phyloP scores from a whole-genome alignment of 73 alveolate genomes.

The Paramecium caudatum region DNA sequence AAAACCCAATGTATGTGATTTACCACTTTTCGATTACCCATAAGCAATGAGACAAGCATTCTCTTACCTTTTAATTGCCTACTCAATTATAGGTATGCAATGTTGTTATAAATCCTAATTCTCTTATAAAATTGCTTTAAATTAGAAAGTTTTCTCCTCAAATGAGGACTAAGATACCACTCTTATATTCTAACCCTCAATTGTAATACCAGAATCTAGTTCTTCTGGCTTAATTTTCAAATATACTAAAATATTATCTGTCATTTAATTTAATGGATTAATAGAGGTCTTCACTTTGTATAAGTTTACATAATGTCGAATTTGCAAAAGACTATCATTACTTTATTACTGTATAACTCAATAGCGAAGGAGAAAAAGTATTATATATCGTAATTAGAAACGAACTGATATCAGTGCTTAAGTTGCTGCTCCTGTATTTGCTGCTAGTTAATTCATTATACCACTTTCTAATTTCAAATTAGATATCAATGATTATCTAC shows the following conservation, averaged over 20 bases:
- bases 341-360: slow-evolving; percentile 96
- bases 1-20: slow-evolving; percentile 40
- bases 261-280: slow-evolving; percentile 63
- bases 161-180: slow-evolving; percentile 28
- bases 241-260: slow-evolving; percentile 20
- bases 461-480: slow-evolving; percentile 95
- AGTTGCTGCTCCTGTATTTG: slow-evolving; percentile 96
- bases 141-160: slow-evolving; percentile 15
- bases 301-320: slow-evolving; percentile 83
- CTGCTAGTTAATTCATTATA: slow-evolving; percentile 95
- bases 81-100: not conserved
- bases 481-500: slow-evolving; percentile 71
- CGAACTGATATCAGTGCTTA: slow-evolving; percentile 98
- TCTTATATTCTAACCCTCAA: not conserved
- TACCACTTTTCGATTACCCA: slow-evolving; percentile 32
- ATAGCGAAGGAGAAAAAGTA: slow-evolving; percentile 97
- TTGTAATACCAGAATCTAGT: not conserved
- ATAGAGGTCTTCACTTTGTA: slow-evolving; percentile 69
- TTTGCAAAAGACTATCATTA: slow-evolving; percentile 98
- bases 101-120: not conserved
- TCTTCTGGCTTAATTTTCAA: slow-evolving; percentile 41
- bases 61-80: not conserved
- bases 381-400: slow-evolving; percentile 74
- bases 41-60: slow-evolving; percentile 33
- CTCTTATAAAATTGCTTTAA: not conserved